Percentiles rank a stretch among this genome's conserved stretches.
Evolutionary conservation across 2,329 filamentous ascomycete genomes (phyloP).

Genomic region (Aureobasidium sp.): DNA sequence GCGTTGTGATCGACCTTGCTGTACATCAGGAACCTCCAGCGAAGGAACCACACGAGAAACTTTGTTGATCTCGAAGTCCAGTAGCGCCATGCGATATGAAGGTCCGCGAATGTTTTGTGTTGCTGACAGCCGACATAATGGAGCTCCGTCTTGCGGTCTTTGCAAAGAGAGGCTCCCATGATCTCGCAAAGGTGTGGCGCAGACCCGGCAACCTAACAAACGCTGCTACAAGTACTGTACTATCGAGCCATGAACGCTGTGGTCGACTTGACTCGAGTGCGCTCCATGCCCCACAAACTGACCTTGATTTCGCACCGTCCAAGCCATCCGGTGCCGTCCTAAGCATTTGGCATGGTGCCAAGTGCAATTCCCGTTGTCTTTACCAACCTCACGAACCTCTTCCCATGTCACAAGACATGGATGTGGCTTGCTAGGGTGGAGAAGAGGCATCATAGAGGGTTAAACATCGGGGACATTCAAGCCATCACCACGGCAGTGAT

Average conservation of each 20-base stretch:
- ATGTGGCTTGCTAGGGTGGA: neutral
- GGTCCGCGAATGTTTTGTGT: neutral
- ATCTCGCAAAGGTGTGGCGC: neutral
- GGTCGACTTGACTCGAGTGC: neutral
- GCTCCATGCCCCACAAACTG: neutral
- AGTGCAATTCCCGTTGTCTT: constrained; percentile 1
- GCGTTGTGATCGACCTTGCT: neutral
- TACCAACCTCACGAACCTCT: constrained; percentile 4
- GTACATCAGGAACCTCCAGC: neutral
- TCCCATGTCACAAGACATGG: neutral
- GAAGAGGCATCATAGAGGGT: neutral
- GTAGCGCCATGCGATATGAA: neutral
- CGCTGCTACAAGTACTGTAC: neutral
- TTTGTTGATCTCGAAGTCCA: neutral
- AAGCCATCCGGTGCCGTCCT: neutral
- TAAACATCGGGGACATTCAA: neutral
- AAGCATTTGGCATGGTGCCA: constrained; percentile 6
- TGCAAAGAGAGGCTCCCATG: neutral
- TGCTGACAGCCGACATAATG: neutral
- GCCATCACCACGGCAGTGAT: neutral
- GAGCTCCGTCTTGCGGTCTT: neutral
- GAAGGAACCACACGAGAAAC: neutral
- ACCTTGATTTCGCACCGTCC: neutral
- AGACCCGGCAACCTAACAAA: neutral
- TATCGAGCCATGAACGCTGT: neutral